These are phyloP conservation scores for Ceratobasidium sp. DNA, from an alignment of 1,284 basidiomycete genomes.

Conservation along the genomic window DNA sequence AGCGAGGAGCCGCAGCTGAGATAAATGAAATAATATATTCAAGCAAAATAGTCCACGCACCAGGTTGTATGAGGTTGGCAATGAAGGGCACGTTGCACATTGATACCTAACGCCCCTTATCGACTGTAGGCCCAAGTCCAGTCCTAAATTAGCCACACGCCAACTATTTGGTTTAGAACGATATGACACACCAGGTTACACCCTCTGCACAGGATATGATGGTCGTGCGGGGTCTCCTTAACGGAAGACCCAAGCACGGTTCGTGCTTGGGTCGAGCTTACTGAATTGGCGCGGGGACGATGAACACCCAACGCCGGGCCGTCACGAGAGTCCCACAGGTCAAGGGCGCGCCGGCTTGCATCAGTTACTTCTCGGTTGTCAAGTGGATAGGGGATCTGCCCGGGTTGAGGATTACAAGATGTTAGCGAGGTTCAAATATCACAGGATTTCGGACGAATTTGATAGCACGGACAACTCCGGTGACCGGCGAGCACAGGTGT, in stretches of 20 bases:
- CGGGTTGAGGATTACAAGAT: constrained; percentile 16
- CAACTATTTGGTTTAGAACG: not conserved
- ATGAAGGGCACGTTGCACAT: constrained; percentile 78
- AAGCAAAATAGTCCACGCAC: constrained; percentile 57
- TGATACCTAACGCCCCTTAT: constrained; percentile 79
- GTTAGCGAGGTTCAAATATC: constrained; percentile 14
- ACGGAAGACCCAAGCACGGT: constrained; percentile 67
- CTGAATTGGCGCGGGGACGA: constrained; percentile 60
- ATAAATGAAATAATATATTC: constrained; percentile 14
- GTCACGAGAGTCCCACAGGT: constrained; percentile 81
- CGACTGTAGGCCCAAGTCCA: constrained; percentile 56
- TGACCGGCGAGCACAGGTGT: not conserved
- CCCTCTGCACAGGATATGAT: constrained; percentile 67
- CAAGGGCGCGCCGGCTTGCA: constrained; percentile 76
- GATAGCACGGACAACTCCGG: not conserved
- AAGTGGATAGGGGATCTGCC: constrained; percentile 85
- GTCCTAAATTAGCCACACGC: constrained; percentile 6
- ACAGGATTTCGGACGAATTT: constrained; percentile 6
- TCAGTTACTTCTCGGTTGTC: constrained; percentile 76
- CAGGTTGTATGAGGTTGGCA: constrained; percentile 69
- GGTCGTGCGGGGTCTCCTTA: constrained; percentile 55
- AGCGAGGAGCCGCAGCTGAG: not conserved
- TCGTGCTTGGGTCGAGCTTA: constrained; percentile 69
- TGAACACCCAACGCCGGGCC: constrained; percentile 59
- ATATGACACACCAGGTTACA: constrained; percentile 56